Evolutionary conservation across 441 rosid species (phyloP), one percentile per base, ranked within the genome.

Genomic region (Isatis lusitanica): DNA sequence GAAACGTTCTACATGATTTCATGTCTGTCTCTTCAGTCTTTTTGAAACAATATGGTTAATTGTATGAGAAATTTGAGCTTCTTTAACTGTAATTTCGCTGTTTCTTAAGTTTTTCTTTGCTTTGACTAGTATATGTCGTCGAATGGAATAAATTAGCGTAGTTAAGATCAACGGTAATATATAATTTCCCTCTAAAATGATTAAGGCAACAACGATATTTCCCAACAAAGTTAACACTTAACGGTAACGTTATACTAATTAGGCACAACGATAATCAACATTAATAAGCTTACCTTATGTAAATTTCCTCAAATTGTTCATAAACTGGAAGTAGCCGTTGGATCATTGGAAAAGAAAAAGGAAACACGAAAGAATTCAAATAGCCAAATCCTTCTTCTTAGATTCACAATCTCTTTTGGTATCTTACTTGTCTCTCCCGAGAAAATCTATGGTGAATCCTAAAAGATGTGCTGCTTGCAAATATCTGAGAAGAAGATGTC

Each of bases 401-500:
- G 68, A 76, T 71, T 56, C 36, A 76, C 55, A 76, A 57, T 70
- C 72, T 70, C 72, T 76, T 53, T 65, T n/a, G 60, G 35, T 26
- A 53, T 74, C 33, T 48, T 70, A 36, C 9, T 35, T 36, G n/a
- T n/a, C 3, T 30, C 44, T 26, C 7, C 42, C 60, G 40, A 44
- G 65, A 60, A 53, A 30, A 66, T 72, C 73, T 72, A 46, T 26
- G 64, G 72, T 73, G 77, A 77, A 77, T 77, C 77, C 40, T 11
- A 77, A 77, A 72, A 72, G 90, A 36, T 86, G 90, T 78, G 87
- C 88, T 17, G 90, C 86, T 63, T 84, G 87, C 79, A 84, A 74
- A 69, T 80, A 83, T 78, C 42, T 85, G 74, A 85, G 93, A 75
- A 84, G 91, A 74, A 88, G 79, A 75, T 88, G 87, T 74, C 79